Evolutionary conservation across 2,329 filamentous ascomycete genomes (phyloP).

Genomic region (Fusarium siculi): DNA sequence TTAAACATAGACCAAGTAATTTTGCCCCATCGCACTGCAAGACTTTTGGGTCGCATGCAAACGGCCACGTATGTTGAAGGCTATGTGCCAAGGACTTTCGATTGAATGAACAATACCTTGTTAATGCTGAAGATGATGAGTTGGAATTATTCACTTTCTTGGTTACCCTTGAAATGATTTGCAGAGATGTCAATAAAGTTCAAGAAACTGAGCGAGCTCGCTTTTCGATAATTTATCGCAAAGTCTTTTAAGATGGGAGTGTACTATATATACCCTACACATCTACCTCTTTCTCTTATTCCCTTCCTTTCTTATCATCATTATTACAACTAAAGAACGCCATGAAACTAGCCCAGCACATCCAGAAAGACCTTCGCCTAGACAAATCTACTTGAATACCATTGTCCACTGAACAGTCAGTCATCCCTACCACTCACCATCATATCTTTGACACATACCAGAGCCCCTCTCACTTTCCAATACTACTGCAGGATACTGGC

Average conservation of each 20-base stretch:
- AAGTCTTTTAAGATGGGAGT: neutral
- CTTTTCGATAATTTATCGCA: rapidly evolving
- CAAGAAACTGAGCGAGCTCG: neutral
- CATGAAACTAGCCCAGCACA: neutral
- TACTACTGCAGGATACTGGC: neutral
- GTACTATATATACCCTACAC: neutral
- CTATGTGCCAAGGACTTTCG: no score
- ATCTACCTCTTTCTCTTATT: neutral
- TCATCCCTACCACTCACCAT: neutral
- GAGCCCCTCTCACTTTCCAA: no score
- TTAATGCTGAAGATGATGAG: neutral
- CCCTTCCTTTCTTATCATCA: neutral
- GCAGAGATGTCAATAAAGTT: neutral
- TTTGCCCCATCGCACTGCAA: neutral
- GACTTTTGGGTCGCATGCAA: no score
- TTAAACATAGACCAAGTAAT: neutral
- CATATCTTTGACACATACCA: no score
- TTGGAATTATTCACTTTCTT: neutral
- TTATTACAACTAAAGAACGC: neutral
- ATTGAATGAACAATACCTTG: neutral
- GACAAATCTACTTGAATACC: neutral
- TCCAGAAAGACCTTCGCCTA: neutral
- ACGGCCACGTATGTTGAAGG: no score
- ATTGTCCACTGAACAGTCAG: neutral
- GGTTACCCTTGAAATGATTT: neutral